Evolutionary conservation across 2,329 filamentous ascomycete species (phyloP).

Genomic region (Chrysoporthe puriensis): DNA sequence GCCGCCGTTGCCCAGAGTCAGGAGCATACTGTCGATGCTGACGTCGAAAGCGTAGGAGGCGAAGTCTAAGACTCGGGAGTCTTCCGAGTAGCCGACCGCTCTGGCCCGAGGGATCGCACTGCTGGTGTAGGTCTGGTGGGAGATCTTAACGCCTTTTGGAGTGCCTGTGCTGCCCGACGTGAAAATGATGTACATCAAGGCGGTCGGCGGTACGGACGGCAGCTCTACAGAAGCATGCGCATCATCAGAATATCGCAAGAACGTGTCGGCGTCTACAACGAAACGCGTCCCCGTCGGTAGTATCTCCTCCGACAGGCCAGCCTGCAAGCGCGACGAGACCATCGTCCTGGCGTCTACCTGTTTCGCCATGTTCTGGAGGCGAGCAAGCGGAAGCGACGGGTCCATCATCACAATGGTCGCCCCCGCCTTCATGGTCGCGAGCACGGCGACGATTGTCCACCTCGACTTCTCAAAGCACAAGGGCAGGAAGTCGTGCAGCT

Average conservation of each 20-base stretch:
- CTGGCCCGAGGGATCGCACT: conserved; percentile 42
- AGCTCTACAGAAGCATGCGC: conserved; percentile 19
- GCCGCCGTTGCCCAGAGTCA: conserved; percentile 44
- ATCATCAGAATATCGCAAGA: background rate
- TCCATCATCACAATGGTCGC: conserved; percentile 39
- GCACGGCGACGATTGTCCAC: conserved; percentile 35
- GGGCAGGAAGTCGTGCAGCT: conserved; percentile 31
- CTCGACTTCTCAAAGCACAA: conserved; percentile 38
- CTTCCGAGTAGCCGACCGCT: conserved; percentile 48
- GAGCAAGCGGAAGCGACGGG: conserved; percentile 28
- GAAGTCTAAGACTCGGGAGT: conserved; percentile 36
- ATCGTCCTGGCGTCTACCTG: conserved; percentile 32
- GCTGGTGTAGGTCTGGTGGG: conserved; percentile 36
- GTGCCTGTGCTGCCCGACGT: conserved; percentile 61
- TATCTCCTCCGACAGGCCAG: conserved; percentile 3
- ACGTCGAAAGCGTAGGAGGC: conserved; percentile 48
- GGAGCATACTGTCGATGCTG: conserved; percentile 46
- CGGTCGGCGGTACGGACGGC: conserved; percentile 28
- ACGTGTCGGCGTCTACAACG: conserved; percentile 18
- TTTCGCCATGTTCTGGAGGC: conserved; percentile 31
- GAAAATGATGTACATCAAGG: conserved; percentile 50
- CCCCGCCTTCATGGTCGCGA: conserved; percentile 39
- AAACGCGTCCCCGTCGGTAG: conserved; percentile 13
- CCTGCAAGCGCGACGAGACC: conserved; percentile 31
- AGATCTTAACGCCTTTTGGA: conserved; percentile 56